These are phyloP conservation scores for Penicillium ochrochloron DNA, from an alignment of 495 filamentous ascomycete species.

Conservation along the genomic window DNA sequence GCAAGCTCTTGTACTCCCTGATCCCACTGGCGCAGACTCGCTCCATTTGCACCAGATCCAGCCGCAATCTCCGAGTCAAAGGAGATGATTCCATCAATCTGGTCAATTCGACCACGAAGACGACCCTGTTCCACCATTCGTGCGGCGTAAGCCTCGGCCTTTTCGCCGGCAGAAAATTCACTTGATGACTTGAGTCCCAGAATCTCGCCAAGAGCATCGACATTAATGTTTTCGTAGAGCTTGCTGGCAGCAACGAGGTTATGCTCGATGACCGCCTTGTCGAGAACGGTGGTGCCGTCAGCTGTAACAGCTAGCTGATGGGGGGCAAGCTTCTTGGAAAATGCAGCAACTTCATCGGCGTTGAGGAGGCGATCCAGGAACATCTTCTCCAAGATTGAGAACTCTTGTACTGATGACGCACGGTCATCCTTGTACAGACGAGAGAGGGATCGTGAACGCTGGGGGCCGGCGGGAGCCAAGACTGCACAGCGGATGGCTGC, in stretches of 20 bases:
- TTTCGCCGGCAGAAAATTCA: slow-evolving; percentile 64
- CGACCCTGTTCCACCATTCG: slow-evolving; percentile 95
- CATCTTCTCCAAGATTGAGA: slow-evolving; percentile 94
- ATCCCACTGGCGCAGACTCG: slow-evolving; percentile 84
- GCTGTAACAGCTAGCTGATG: slow-evolving; percentile 89
- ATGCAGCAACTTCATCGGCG: slow-evolving; percentile 80
- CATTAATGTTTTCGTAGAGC: slow-evolving; percentile 87
- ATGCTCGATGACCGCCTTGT: slow-evolving; percentile 93
- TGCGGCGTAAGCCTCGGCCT: slow-evolving; percentile 90
- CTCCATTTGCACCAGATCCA: slow-evolving; percentile 54
- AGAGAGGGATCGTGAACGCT: slow-evolving; percentile 76
- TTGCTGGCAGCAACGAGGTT: slow-evolving; percentile 86
- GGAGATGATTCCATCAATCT: slow-evolving; percentile 86
- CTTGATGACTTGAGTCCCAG: slow-evolving; percentile 63
- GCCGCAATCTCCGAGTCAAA: slow-evolving; percentile 72
- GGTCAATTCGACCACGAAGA: slow-evolving; percentile 86
- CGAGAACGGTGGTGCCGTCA: slow-evolving; percentile 92
- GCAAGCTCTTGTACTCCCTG: slow-evolving; percentile 80
- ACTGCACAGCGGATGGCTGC: slow-evolving; percentile 96
- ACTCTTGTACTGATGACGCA: slow-evolving; percentile 73
- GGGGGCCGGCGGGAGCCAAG: slow-evolving; percentile 86
- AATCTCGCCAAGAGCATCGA: slow-evolving; percentile 74
- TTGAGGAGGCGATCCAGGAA: slow-evolving; percentile 86
- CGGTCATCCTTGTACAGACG: slow-evolving; percentile 95
- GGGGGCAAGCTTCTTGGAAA: slow-evolving; percentile 75